These are phyloP conservation scores for Monosporascus sp. DNA, from an alignment of 2,329 filamentous ascomycete species.

Conservation along the genomic window DNA sequence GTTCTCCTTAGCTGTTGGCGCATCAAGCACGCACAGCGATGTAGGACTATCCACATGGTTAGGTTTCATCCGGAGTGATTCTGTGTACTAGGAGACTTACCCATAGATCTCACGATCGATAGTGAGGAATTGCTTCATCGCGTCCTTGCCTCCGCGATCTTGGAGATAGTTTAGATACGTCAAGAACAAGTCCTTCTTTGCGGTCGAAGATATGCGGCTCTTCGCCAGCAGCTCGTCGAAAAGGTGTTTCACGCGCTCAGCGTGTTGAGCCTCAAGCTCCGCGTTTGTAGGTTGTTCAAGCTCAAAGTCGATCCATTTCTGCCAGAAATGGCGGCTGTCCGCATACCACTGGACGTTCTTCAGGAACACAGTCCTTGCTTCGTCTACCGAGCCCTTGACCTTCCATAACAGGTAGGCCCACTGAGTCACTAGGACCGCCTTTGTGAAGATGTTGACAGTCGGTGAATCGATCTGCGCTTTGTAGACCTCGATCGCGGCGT, in stretches of 20 bases:
- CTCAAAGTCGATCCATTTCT: constrained; percentile 84
- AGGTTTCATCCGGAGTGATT: background rate
- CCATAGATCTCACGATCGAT: constrained; percentile 87
- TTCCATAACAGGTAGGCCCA: constrained; percentile 88
- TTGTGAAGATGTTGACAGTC: constrained; percentile 69
- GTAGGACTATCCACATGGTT: constrained; percentile 32
- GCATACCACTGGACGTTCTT: constrained; percentile 80
- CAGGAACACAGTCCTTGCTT: constrained; percentile 77
- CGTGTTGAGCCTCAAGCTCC: constrained; percentile 59
- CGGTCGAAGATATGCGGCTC: constrained; percentile 61
- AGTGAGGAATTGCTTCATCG: constrained; percentile 79
- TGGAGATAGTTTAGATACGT: constrained; percentile 80
- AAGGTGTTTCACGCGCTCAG: constrained; percentile 73
- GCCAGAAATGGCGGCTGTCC: constrained; percentile 86
- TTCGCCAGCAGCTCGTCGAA: constrained; percentile 69
- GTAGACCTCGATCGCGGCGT: constrained; percentile 78
- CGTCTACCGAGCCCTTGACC: constrained; percentile 71
- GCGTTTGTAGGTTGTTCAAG: constrained; percentile 69
- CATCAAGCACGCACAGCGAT: constrained; percentile 38
- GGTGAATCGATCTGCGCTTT: constrained; percentile 73
- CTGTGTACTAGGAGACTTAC: constrained; percentile 39
- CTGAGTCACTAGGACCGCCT: constrained; percentile 81
- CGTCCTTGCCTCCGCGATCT: constrained; percentile 72
- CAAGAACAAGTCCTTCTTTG: constrained; percentile 70
- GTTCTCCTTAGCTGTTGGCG: constrained; percentile 40